phyloP scores from a whole-genome alignment of 106 monocot genomes.

The Phalaenopsis aphrodite region DNA sequence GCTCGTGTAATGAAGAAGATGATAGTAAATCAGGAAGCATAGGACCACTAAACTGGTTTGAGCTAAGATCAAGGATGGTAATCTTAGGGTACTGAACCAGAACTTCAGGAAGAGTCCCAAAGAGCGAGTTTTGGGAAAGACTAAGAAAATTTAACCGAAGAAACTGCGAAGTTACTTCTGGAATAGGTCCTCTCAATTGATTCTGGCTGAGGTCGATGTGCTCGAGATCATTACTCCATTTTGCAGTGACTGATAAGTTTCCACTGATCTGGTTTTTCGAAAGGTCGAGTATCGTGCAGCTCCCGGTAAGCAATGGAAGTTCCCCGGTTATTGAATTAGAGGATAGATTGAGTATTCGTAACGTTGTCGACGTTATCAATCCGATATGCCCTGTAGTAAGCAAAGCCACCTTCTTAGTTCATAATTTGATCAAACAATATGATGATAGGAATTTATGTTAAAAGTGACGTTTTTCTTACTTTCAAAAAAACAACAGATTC shows the following conservation, averaged over 20 bases:
- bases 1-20: slow-evolving; percentile 62
- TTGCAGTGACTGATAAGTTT: slow-evolving; percentile 74
- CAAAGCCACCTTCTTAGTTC: not conserved
- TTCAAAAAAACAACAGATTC: not conserved
- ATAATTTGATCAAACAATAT: not conserved
- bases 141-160: slow-evolving; percentile 66
- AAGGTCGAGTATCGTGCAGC: slow-evolving; percentile 65
- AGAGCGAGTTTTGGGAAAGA: slow-evolving; percentile 59
- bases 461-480: not conserved
- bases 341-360: slow-evolving; percentile 82
- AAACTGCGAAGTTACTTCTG: slow-evolving; percentile 69
- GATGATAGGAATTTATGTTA: not conserved
- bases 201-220: slow-evolving; percentile 86
- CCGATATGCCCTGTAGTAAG: slow-evolving; percentile 60
- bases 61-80: slow-evolving; percentile 66
- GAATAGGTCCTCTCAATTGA: slow-evolving; percentile 55
- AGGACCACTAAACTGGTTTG: slow-evolving; percentile 51
- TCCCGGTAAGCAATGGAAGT: slow-evolving; percentile 74
- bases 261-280: slow-evolving; percentile 75
- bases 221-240: slow-evolving; percentile 76
- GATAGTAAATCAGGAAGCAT: slow-evolving; percentile 37
- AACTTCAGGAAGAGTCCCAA: slow-evolving; percentile 34
- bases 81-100: slow-evolving; percentile 61
- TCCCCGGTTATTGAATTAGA: slow-evolving; percentile 74
- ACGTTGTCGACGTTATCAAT: slow-evolving; percentile 89